Conservation (phyloP, 768 basidiomycete species). For the Dendrothele bispora region DNA sequence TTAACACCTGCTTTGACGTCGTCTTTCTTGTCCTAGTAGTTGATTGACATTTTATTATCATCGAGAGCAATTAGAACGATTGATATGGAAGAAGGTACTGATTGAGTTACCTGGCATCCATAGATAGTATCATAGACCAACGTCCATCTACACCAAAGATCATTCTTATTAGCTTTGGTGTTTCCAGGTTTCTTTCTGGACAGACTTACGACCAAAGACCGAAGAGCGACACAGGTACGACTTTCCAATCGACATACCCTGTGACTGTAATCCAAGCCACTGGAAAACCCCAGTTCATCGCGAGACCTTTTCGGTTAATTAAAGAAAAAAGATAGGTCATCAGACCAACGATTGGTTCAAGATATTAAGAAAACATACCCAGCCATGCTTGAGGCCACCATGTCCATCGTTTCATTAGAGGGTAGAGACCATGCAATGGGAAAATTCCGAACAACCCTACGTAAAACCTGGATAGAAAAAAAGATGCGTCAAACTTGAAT, state of each 20-base stretch:
- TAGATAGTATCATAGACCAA: constrained; percentile 51
- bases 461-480: constrained; percentile 8
- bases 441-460: constrained; percentile 19
- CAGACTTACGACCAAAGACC: too few species aligned
- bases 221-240: too few species aligned
- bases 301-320: constrained; percentile 16
- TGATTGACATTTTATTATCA: neutral
- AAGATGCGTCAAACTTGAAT: neutral
- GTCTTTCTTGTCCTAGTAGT: constrained; percentile 47
- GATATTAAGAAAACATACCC: too few species aligned
- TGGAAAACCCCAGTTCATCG: constrained; percentile 19
- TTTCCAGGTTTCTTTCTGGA: constrained; percentile 10
- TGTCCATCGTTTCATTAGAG: constrained; percentile 26
- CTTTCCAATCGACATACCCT: constrained; percentile 3
- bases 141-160: constrained; percentile 12
- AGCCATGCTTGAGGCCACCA: constrained; percentile 29
- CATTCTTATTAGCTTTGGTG: neutral
- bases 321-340: neutral
- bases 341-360: too few species aligned
- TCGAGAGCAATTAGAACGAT: constrained; percentile 11
- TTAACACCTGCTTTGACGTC: constrained; percentile 59
- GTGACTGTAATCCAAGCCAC: constrained; percentile 22
- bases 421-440: constrained; percentile 21
- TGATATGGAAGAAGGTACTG: too few species aligned
- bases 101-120: constrained; percentile 37